Evolutionary conservation across 73 alveolate genomes (phyloP).

Genomic region (Paramecium tetraurelia): DNA sequence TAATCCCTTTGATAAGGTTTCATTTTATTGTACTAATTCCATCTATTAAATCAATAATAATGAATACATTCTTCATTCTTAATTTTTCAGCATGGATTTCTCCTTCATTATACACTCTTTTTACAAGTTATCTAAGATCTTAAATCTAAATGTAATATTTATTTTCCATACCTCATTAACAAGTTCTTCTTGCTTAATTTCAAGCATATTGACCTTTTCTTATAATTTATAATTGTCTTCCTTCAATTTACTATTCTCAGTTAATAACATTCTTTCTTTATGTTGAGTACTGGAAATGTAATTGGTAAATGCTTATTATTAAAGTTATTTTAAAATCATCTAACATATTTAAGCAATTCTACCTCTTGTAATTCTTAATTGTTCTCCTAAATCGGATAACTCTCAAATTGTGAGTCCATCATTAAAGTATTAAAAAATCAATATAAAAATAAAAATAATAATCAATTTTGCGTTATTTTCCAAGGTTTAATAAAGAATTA

Average conservation of each 20-base stretch:
- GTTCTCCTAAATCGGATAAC: not conserved
- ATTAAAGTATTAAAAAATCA: not conserved
- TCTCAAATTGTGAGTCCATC: not conserved
- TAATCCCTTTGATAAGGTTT: not conserved
- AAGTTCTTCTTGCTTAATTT: not conserved
- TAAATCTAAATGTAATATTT: not conserved
- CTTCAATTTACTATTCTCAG: not conserved
- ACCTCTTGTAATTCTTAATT: not conserved
- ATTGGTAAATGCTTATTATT: not conserved
- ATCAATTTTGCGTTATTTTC: not conserved
- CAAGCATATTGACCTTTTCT: not conserved
- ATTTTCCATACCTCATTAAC: not conserved
- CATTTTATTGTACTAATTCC: not conserved
- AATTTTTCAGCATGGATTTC: not conserved
- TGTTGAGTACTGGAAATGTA: not conserved
- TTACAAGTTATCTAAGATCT: not conserved
- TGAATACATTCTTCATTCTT: not conserved
- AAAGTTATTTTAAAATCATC: not conserved
- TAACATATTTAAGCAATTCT: not conserved
- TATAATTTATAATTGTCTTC: not conserved
- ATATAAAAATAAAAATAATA: not conserved
- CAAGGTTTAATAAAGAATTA: constrained; percentile 38
- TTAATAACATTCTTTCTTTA: not conserved
- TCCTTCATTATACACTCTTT: constrained; percentile 15
- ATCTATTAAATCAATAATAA: not conserved